Evolutionary conservation across 306 rosid species (phyloP).

Genomic region (Parietaria judaica): DNA sequence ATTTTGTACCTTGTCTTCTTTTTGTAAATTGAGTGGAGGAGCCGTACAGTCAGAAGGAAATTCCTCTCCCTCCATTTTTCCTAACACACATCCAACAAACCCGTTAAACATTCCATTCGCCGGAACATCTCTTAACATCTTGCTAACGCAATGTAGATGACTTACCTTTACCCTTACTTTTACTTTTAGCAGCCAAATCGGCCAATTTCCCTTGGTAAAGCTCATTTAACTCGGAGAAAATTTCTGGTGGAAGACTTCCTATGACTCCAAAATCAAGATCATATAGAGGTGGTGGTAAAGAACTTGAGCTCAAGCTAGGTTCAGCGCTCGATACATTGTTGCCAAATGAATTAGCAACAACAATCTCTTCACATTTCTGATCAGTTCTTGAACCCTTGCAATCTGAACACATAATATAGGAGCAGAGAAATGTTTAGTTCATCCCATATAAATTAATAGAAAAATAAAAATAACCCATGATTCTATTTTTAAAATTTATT

Average conservation of each 20-base stretch:
- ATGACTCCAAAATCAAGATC: constrained; percentile 78
- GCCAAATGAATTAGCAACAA: constrained; percentile 32
- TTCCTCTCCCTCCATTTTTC: constrained; percentile 28
- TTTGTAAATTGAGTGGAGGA: constrained; percentile 19
- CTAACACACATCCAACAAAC: constrained; percentile 22
- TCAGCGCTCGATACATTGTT: constrained; percentile 27
- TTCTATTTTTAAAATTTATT: no score
- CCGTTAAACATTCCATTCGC: constrained; percentile 9
- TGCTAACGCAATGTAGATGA: constrained; percentile 7
- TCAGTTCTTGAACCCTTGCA: constrained; percentile 24
- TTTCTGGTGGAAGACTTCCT: constrained; percentile 73
- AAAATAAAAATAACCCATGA: neutral
- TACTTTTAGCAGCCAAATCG: constrained; percentile 48
- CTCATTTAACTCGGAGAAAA: constrained; percentile 70
- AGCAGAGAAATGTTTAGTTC: constrained; percentile 9
- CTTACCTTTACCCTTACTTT: constrained; percentile 32
- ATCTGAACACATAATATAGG: constrained; percentile 28
- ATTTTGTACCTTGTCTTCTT: constrained; percentile 40
- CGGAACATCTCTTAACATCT: constrained; percentile 7
- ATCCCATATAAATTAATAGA: constrained; percentile 10
- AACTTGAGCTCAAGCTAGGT: constrained; percentile 28
- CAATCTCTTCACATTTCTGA: constrained; percentile 23
- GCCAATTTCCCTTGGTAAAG: constrained; percentile 63
- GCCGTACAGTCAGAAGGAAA: constrained; percentile 18
- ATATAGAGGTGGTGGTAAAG: constrained; percentile 59